These are phyloP conservation scores for Neurospora tetrasperma DNA, from an alignment of 495 filamentous ascomycete species.

Conservation along the genomic window DNA sequence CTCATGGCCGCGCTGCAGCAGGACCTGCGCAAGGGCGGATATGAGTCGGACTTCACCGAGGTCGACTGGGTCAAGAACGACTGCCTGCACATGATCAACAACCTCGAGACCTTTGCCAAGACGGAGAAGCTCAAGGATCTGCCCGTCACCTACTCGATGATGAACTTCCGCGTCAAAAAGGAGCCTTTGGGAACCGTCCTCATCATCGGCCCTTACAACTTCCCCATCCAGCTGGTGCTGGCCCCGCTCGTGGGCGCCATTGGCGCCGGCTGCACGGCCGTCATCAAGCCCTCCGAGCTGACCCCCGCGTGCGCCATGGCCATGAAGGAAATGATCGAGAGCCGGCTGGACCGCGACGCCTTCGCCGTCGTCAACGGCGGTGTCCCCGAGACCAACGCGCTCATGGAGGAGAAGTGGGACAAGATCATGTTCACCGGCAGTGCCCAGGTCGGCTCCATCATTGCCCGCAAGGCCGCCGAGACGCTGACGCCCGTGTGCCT, in stretches of 20 bases:
- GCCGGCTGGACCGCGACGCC: slow-evolving; percentile 63
- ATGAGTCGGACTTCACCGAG: slow-evolving; percentile 64
- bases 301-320: slow-evolving; percentile 65
- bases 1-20: slow-evolving; percentile 58
- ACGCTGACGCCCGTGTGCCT: slow-evolving; percentile 79
- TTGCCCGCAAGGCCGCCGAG: slow-evolving; percentile 86
- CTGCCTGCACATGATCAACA: slow-evolving; percentile 61
- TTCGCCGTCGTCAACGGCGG: slow-evolving; percentile 74
- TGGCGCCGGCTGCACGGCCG: slow-evolving; percentile 76
- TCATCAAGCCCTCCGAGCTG: slow-evolving; percentile 83
- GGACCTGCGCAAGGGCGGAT: slow-evolving; percentile 64
- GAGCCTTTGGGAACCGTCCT: slow-evolving; percentile 78
- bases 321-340: slow-evolving; percentile 64
- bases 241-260: slow-evolving; percentile 82
- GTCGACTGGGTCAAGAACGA: slow-evolving; percentile 66
- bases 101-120: slow-evolving; percentile 70
- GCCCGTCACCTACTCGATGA: slow-evolving; percentile 48
- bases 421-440: slow-evolving; percentile 96
- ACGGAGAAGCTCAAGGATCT: slow-evolving; percentile 69
- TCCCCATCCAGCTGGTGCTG: slow-evolving; percentile 70
- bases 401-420: slow-evolving; percentile 87
- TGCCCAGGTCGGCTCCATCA: slow-evolving; percentile 66
- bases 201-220: slow-evolving; percentile 91
- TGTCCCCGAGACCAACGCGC: slow-evolving; percentile 65
- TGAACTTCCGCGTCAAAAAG: slow-evolving; percentile 72